These are phyloP conservation scores for Neospermospora avenae DNA, from an alignment of 2,329 filamentous ascomycete species.

Conservation along the genomic window DNA sequence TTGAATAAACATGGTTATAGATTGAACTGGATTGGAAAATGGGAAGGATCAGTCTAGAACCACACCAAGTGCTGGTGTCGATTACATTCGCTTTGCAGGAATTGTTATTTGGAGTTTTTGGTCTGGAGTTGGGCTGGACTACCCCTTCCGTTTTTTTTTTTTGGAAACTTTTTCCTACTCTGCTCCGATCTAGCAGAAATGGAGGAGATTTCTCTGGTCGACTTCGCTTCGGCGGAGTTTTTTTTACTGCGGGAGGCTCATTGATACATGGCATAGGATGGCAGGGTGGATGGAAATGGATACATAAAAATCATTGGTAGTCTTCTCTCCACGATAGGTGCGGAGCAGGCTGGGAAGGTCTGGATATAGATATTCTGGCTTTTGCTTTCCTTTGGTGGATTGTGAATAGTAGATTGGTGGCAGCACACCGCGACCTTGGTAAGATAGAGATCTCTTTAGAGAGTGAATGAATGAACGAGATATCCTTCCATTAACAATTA, in stretches of 20 bases:
- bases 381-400: not conserved
- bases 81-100: not conserved
- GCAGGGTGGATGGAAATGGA: not conserved
- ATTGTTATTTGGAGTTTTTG: slow-evolving; percentile 1
- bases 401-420: not conserved
- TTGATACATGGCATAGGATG: not conserved
- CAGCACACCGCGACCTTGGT: too few relatives aligned
- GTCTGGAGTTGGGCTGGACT: slow-evolving; percentile 7
- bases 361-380: slow-evolving; percentile 5
- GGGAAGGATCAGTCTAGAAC: not conserved
- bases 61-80: slow-evolving; percentile 23
- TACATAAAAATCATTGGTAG: not conserved
- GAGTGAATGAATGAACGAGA: not conserved
- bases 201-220: not conserved
- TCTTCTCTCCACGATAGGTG: not conserved
- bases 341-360: not conserved
- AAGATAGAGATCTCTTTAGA: not conserved
- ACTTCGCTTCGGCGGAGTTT: not conserved
- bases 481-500: not conserved
- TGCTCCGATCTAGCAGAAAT: not conserved
- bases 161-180: not conserved
- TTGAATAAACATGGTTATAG: not conserved
- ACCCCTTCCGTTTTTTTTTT: slow-evolving; percentile 8
- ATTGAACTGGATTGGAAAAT: not conserved
- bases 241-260: not conserved